Evolutionary conservation across 225 moss, liverwort and hornwort species (phyloP).

Genomic region (Marchantia paleacea): DNA sequence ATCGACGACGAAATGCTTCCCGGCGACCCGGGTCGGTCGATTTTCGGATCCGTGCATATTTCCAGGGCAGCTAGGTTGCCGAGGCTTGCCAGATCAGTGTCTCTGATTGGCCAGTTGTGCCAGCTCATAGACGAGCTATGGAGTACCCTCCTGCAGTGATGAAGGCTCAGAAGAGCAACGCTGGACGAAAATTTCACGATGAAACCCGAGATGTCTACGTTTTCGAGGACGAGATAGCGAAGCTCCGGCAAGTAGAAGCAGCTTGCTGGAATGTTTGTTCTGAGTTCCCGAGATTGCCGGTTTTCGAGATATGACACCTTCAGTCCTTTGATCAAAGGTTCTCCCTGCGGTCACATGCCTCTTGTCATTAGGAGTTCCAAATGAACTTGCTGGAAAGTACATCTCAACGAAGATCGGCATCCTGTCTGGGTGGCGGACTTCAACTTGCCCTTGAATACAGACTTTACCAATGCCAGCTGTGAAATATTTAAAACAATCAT

Average conservation of each 20-base stretch:
- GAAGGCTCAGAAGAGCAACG: conserved; percentile 21
- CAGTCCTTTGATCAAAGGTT: conserved; percentile 6
- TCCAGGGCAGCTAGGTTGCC: conserved; percentile 20
- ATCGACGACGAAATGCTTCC: background rate
- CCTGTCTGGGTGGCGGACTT: no score
- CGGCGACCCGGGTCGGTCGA: background rate
- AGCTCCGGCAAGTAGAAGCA: conserved; percentile 16
- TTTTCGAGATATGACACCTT: conserved; percentile 18
- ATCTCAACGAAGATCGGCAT: background rate
- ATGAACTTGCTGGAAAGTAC: background rate
- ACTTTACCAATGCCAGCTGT: background rate
- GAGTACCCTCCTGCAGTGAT: conserved; percentile 20
- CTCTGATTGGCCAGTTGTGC: conserved; percentile 26
- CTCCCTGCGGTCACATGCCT: conserved; percentile 10
- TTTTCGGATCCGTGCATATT: conserved; percentile 20
- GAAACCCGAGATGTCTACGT: conserved; percentile 23
- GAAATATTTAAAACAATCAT: no score
- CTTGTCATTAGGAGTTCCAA: background rate
- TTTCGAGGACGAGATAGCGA: conserved; percentile 18
- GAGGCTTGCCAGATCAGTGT: conserved; percentile 19
- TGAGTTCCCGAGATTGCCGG: background rate
- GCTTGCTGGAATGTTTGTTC: conserved; percentile 12
- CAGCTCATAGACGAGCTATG: conserved; percentile 20
- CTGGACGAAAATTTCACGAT: conserved; percentile 15
- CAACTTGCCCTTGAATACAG: no score